A percentile compares a stretch with the other conserved stretches of the same genome.
phyloP scores from a whole-genome alignment of 768 basidiomycete genomes.

The Tulasnella sp. region DNA sequence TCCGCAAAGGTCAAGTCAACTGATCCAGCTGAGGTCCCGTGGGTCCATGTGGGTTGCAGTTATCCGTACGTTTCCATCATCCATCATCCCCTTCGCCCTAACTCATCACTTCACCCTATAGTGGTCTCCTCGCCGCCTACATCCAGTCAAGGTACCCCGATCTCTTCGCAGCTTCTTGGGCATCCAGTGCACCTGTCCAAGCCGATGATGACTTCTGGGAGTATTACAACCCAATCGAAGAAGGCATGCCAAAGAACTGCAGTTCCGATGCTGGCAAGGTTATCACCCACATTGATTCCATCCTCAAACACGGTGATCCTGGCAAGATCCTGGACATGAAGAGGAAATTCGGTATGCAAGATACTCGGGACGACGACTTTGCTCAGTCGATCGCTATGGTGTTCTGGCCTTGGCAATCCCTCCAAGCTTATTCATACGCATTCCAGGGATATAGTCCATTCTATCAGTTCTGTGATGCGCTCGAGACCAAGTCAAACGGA shows the following conservation, averaged over 20 bases:
- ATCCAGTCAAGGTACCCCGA: constrained; percentile 7
- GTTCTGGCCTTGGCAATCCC: not conserved
- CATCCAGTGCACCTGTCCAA: constrained; percentile 13
- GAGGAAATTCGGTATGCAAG: constrained; percentile 3
- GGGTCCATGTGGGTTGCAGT: constrained; percentile 9
- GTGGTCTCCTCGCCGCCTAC: constrained; percentile 13
- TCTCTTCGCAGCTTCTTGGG: constrained; percentile 13
- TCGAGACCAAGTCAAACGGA: constrained; percentile 8
- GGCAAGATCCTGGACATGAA: not conserved
- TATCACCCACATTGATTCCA: constrained; percentile 1
- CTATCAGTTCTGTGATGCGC: constrained; percentile 14
- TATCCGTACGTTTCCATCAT: constrained; percentile 1
- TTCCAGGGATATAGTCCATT: not conserved
- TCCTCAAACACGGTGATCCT: not conserved
- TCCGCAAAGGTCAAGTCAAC: not conserved
- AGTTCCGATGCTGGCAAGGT: constrained; percentile 7
- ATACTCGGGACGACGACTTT: constrained; percentile 4
- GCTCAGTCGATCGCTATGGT: not conserved
- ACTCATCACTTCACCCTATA: not conserved
- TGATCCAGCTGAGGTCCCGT: not conserved
- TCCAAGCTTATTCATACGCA: not conserved
- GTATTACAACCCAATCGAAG: constrained; percentile 15
- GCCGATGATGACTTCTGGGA: constrained; percentile 15
- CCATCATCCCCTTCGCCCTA: not conserved
- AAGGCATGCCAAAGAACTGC: constrained; percentile 16